Evolutionary conservation across 2,329 filamentous ascomycete genomes (phyloP), one percentile per base, ranked within the genome.

Genomic region (Verticillium klebahnii): DNA sequence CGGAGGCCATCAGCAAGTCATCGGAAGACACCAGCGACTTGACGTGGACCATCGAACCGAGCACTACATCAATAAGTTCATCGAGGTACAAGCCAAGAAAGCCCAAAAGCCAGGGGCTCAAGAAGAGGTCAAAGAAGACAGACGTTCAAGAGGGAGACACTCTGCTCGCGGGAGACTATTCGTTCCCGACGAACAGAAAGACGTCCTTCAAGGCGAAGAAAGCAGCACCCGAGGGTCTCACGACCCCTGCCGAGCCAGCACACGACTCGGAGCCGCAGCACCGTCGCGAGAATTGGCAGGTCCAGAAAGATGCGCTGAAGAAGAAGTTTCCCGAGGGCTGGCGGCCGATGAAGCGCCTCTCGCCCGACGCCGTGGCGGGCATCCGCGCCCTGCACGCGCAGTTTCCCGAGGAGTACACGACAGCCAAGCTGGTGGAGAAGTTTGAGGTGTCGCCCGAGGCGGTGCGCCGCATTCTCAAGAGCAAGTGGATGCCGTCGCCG

Each of bases 371-470:
- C 1, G 80, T 97, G 36, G 89, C 91, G n/a, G 93, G 93, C 52
- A 96, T 99, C 68, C 88, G 93, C 52, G 89, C 91, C 23, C 80
- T 99, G 37, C 87, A 97, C 73, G 79, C 83, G 31, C 88, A 92
- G 68, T 89, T 92, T 65, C 92, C 94, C 0, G 83, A 89, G 2
- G 82, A 84, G 62, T 97, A 93, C 77, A 90, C 89, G 4, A 96
- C 90, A 0, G 75, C 82, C 17, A 82, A 86, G 37, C 85, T 98
- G 15, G 86, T 94, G 0, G 71, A 87, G 1, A 86, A 92, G 68
- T 99, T 98, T 75, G 82, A 93, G 73, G 82, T 97, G n/a, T 93
- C 92, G 0, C 82, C 91, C 2, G 95, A 99, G 73, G 91, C 88
- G 1, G 91, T 98, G 63, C 87, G 93, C 12, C 85, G 95, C 39